phyloP scores from a whole-genome alignment of 1,284 basidiomycete genomes.

The Phellopilus nigrolimitatus region DNA sequence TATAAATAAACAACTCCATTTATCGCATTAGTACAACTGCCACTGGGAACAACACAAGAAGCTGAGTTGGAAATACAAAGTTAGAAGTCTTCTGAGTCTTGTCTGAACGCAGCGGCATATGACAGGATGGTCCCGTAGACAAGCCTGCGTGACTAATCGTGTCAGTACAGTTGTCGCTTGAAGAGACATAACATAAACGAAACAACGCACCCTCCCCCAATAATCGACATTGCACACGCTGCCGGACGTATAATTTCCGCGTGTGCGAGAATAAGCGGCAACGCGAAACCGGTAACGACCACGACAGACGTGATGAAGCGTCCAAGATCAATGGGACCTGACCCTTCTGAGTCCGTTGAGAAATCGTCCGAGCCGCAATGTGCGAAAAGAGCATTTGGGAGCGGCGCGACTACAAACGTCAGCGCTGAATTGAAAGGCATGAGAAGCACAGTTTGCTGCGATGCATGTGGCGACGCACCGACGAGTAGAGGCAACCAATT shows the following conservation, averaged over 20 bases:
- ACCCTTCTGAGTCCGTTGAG: conserved; percentile 51
- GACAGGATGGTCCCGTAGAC: conserved; percentile 93
- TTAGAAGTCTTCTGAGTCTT: conserved; percentile 37
- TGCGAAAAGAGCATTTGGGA: conserved; percentile 90
- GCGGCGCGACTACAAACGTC: conserved; percentile 91
- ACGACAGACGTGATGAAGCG: conserved; percentile 90
- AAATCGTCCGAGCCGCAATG: conserved; percentile 87
- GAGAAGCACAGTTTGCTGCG: neutral
- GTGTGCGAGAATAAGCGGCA: conserved; percentile 91
- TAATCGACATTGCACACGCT: conserved; percentile 92
- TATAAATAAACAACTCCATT: conserved; percentile 5
- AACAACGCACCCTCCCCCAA: conserved; percentile 75
- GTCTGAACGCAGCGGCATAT: conserved; percentile 80
- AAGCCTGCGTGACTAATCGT: conserved; percentile 43
- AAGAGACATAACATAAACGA: neutral
- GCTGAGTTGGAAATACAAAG: neutral
- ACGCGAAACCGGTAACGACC: conserved; percentile 89
- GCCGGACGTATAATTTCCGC: conserved; percentile 81
- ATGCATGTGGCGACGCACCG: conserved; percentile 54
- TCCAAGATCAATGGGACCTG: conserved; percentile 73
- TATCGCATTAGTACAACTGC: conserved; percentile 3
- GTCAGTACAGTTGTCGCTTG: conserved; percentile 1
- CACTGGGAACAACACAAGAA: neutral
- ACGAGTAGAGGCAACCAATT: conserved; percentile 98
- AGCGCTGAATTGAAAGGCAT: conserved; percentile 54